phyloP scores from a whole-genome alignment of 2,329 filamentous ascomycete species.

The Diaporthe ilicicola region DNA sequence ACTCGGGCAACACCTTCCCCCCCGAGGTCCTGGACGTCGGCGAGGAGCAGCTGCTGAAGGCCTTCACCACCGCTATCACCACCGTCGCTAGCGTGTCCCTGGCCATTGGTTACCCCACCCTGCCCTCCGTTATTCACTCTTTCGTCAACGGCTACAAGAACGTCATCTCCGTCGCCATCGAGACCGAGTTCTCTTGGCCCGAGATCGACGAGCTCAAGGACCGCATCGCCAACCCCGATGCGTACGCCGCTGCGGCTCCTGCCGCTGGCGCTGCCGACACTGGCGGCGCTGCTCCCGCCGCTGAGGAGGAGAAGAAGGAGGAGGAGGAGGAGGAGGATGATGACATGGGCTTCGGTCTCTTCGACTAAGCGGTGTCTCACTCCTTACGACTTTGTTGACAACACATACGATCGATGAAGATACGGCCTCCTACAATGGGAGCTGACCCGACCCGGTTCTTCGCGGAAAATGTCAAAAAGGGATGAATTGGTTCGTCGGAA shows the following conservation, averaged over 20 bases:
- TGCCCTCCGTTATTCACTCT: slow-evolving; percentile 96
- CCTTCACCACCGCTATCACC: slow-evolving; percentile 81
- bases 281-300: slow-evolving; percentile 58
- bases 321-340: slow-evolving; percentile 75
- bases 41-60: slow-evolving; percentile 90
- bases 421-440: slow-evolving; percentile 8
- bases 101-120: slow-evolving; percentile 92
- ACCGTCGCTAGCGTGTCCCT: slow-evolving; percentile 92
- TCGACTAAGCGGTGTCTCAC: slow-evolving; percentile 45
- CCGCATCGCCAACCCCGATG: slow-evolving; percentile 98
- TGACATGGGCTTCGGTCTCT: slow-evolving; percentile 79
- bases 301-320: slow-evolving; percentile 68
- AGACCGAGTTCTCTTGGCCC: slow-evolving; percentile 92
- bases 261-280: slow-evolving; percentile 62
- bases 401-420: slow-evolving; percentile 26
- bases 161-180: slow-evolving; percentile 84
- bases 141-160: slow-evolving; percentile 99
- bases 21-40: slow-evolving; percentile 89
- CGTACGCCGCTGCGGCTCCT: slow-evolving; percentile 87
- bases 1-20: slow-evolving; percentile 93
- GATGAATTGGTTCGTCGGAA: slow-evolving; percentile 29
- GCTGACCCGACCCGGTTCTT: slow-evolving; percentile 9
- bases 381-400: not conserved
- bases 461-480: slow-evolving; percentile 16
- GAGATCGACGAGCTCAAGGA: slow-evolving; percentile 99